phyloP scores from a whole-genome alignment of 139 green algal species.

The Dunaliella sp. region DNA sequence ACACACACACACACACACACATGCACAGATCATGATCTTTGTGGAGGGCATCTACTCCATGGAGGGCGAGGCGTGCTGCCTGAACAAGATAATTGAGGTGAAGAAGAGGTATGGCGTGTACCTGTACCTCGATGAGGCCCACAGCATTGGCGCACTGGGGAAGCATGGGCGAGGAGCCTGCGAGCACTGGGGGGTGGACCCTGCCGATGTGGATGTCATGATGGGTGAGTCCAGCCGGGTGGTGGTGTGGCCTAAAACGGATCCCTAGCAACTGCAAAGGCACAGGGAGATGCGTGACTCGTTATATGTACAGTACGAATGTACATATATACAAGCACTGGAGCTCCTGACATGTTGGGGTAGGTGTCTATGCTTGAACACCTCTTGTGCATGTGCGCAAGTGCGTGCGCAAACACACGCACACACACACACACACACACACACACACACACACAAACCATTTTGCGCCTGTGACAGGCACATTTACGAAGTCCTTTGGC shows the following conservation, averaged over 20 bases:
- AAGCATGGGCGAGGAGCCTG: conserved; percentile 73
- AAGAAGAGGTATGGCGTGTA: conserved; percentile 95
- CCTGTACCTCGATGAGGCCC: conserved; percentile 99
- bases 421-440: no score
- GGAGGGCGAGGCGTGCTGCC: conserved; percentile 90
- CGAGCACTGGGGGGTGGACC: conserved; percentile 89
- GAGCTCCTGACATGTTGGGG: no score
- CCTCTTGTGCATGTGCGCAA: no score
- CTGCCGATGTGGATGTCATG: conserved; percentile 91
- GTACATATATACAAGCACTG: no score
- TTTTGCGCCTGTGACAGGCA: no score
- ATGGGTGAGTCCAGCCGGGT: conserved; percentile 88
- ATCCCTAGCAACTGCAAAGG: no score
- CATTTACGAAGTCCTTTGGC: conserved; percentile 99
- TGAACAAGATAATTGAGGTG: conserved; percentile 85
- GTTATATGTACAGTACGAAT: no score
- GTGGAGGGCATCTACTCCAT: conserved; percentile 99
- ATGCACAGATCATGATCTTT: conserved; percentile 83
- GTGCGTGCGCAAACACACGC: no score
- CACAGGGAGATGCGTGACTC: no score
- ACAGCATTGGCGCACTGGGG: conserved; percentile 94
- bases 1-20: conserved; percentile 11
- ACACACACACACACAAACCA: no score
- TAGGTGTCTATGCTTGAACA: no score
- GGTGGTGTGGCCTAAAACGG: no score